Evolutionary conservation across 2,329 filamentous ascomycete species (phyloP).

Genomic region (Fusarium humuli): DNA sequence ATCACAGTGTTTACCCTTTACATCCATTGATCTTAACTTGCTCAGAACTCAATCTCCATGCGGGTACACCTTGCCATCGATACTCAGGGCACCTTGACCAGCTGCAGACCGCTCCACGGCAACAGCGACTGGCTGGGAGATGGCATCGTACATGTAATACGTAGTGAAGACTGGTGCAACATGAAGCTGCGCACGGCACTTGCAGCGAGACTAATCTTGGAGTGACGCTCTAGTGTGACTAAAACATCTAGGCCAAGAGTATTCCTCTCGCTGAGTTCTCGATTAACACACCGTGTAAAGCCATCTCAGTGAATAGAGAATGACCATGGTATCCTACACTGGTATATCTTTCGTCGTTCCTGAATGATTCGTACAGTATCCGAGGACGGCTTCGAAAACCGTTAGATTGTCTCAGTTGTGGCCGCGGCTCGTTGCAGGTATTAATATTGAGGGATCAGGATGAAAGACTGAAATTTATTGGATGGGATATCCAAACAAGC

Average conservation of each 20-base stretch:
- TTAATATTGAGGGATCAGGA: neutral
- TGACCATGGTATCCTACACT: no score
- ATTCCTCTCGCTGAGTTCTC: neutral
- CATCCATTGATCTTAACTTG: neutral
- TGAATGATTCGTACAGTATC: neutral
- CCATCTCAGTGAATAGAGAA: neutral
- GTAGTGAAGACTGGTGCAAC: conserved; percentile 16
- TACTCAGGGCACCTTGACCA: neutral
- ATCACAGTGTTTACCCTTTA: neutral
- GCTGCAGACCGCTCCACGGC: conserved; percentile 6
- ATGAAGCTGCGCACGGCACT: conserved; percentile 25
- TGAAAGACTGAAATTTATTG: conserved; percentile 3
- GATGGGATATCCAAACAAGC: neutral
- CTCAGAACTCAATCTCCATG: neutral
- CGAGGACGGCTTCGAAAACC: neutral
- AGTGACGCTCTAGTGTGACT: conserved; percentile 14
- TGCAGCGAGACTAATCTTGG: conserved; percentile 14
- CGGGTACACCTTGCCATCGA: neutral
- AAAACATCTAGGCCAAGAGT: neutral
- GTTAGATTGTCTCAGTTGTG: conserved; percentile 17
- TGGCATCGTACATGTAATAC: conserved; percentile 29
- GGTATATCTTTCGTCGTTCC: neutral
- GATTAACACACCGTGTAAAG: neutral
- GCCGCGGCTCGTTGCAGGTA: conserved; percentile 31
- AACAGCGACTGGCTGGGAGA: conserved; percentile 12